Conservation (phyloP, 352 stramenopile species). For the Lagenidium sp. region DNA sequence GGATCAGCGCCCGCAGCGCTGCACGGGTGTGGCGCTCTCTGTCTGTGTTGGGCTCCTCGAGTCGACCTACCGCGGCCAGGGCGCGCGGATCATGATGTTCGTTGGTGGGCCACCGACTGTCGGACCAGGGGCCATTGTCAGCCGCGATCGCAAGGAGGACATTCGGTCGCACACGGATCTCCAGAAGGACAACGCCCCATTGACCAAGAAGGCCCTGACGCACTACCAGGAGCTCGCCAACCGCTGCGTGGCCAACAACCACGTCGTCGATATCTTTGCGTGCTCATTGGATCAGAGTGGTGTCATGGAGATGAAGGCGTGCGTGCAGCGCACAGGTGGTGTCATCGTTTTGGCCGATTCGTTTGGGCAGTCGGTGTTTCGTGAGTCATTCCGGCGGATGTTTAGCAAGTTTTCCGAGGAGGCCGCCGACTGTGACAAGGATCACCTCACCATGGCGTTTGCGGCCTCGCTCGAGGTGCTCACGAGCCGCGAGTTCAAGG, state of each 20-base stretch:
- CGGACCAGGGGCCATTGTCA: conserved; percentile 95
- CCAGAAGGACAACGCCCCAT: conserved; percentile 91
- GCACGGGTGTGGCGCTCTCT: conserved; percentile 94
- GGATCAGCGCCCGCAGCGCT: conserved; percentile 94
- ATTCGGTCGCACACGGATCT: conserved; percentile 96
- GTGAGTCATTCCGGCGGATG: conserved; percentile 96
- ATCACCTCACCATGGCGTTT: conserved; percentile 95
- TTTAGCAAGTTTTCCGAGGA: conserved; percentile 96
- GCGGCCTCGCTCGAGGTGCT: conserved; percentile 95
- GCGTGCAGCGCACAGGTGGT: conserved; percentile 97
- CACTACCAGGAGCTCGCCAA: conserved; percentile 96
- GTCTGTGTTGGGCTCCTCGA: conserved; percentile 96
- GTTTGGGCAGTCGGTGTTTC: conserved; percentile 98
- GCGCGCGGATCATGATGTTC: conserved; percentile 98
- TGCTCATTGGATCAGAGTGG: conserved; percentile 97
- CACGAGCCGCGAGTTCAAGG: conserved; percentile 98
- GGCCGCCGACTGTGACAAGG: conserved; percentile 91
- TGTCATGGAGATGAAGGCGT: conserved; percentile 98
- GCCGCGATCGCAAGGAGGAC: conserved; percentile 93
- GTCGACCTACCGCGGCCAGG: conserved; percentile 91
- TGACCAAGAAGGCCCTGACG: conserved; percentile 92
- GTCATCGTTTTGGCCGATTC: conserved; percentile 98
- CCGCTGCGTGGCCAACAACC: conserved; percentile 85
- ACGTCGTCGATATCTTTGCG: conserved; percentile 99
- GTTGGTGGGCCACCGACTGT: conserved; percentile 95